phyloP scores from a whole-genome alignment of 2,329 filamentous ascomycete species.

The Venturia nashicola region DNA sequence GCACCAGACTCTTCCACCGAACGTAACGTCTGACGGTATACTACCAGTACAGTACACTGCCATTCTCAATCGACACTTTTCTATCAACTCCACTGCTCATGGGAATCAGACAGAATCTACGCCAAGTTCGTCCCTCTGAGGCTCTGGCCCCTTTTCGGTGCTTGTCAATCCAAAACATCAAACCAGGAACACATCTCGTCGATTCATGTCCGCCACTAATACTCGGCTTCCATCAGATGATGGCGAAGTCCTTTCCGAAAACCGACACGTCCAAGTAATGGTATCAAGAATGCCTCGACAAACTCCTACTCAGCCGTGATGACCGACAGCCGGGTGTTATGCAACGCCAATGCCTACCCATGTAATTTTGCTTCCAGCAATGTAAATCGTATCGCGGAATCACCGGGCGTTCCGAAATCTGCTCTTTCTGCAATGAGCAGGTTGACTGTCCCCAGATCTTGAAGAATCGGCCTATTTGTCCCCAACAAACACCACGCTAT shows the following conservation, averaged over 20 bases:
- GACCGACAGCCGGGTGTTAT: too few relatives aligned
- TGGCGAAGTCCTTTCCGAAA: too few relatives aligned
- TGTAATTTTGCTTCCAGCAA: too few relatives aligned
- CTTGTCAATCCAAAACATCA: neutral
- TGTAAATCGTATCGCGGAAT: neutral
- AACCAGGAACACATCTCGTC: neutral
- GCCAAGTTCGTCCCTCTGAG: too few relatives aligned
- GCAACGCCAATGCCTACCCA: neutral
- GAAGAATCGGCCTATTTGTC: neutral
- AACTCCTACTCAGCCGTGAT: neutral
- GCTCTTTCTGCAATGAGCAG: neutral
- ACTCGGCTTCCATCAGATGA: too few relatives aligned
- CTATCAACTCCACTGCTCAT: neutral
- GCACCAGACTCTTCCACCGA: neutral
- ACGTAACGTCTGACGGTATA: too few relatives aligned
- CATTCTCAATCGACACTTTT: too few relatives aligned
- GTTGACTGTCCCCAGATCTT: neutral
- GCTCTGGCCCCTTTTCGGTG: too few relatives aligned
- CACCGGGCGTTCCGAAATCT: neutral
- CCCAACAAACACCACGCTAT: neutral
- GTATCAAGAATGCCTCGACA: neutral
- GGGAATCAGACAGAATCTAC: too few relatives aligned
- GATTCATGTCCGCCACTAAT: too few relatives aligned
- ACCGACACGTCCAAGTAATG: neutral
- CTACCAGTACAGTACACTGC: too few relatives aligned